These are phyloP conservation scores for Pyracantha coccinea DNA, from an alignment of 331 rosid genomes.

Conservation along the genomic window DNA sequence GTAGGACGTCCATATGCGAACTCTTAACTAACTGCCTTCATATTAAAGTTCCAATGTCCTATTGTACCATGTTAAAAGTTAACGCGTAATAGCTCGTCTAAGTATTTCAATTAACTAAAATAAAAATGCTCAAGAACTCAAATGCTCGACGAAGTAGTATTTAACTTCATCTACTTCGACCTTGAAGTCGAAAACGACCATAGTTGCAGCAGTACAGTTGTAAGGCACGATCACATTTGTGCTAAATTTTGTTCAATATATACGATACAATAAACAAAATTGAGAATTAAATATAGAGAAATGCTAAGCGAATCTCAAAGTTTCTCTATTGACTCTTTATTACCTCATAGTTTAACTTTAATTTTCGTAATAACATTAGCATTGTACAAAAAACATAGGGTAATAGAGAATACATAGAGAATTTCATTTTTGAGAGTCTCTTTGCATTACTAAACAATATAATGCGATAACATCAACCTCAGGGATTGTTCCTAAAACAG, in stretches of 20 bases:
- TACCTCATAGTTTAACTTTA: no score
- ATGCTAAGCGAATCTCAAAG: no score
- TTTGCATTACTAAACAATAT: no score
- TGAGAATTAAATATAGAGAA: no score
- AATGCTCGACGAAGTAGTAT: background rate
- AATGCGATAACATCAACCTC: no score
- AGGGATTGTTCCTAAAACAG: no score
- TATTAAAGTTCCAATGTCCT: background rate
- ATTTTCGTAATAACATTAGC: accelerated
- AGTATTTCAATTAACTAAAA: background rate
- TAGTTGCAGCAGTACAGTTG: background rate
- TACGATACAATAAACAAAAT: no score
- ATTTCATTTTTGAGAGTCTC: no score
- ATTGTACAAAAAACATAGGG: no score
- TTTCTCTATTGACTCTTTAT: accelerated
- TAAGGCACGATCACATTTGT: background rate
- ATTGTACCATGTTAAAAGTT: background rate
- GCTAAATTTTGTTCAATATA: background rate
- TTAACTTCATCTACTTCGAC: background rate
- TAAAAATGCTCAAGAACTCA: background rate
- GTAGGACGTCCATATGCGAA: background rate
- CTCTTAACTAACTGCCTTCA: background rate
- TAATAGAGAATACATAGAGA: accelerated
- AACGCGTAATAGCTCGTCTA: background rate
- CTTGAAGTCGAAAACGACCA: background rate